Percentiles rank a stretch among this genome's conserved stretches.
phyloP scores from a whole-genome alignment of 163 green algal genomes.

The Chlamydomonas reinhardtii region DNA sequence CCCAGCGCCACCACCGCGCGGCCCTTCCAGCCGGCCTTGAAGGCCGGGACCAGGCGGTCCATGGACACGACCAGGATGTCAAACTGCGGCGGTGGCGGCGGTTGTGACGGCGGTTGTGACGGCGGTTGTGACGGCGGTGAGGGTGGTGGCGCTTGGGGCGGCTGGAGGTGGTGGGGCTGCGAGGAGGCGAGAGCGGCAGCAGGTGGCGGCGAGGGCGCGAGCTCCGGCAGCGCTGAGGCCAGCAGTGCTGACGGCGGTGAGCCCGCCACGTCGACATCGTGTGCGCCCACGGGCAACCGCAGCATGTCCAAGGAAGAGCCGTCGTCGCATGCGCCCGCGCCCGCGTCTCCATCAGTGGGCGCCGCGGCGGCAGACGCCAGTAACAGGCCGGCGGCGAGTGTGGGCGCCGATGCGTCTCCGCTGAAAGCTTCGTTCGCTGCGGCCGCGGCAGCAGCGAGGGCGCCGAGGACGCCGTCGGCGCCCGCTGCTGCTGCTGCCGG shows the following conservation, averaged over 20 bases:
- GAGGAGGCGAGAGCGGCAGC: too few relatives aligned
- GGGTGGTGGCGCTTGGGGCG: too few relatives aligned
- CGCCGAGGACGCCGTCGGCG: background rate
- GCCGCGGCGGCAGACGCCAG: too few relatives aligned
- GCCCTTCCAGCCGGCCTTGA: conserved; percentile 66
- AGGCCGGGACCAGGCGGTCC: conserved; percentile 47
- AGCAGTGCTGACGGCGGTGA: too few relatives aligned
- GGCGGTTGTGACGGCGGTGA: background rate
- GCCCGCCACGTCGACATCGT: too few relatives aligned
- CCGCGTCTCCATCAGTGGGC: too few relatives aligned
- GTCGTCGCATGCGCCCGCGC: too few relatives aligned
- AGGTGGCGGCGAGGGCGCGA: too few relatives aligned
- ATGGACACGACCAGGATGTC: conserved; percentile 65
- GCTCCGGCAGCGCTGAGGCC: too few relatives aligned
- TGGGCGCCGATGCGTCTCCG: background rate
- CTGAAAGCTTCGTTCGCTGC: background rate
- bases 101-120: background rate
- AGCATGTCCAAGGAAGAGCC: too few relatives aligned
- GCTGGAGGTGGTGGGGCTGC: too few relatives aligned
- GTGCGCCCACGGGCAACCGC: too few relatives aligned
- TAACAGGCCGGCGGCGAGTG: background rate
- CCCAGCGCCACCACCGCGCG: conserved; percentile 68
- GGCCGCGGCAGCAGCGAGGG: background rate
- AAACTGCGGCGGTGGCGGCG: conserved; percentile 16
- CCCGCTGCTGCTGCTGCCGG: background rate